Evolutionary conservation across 257 asterid genomes (phyloP).

Genomic region (Mitragyna speciosa): DNA sequence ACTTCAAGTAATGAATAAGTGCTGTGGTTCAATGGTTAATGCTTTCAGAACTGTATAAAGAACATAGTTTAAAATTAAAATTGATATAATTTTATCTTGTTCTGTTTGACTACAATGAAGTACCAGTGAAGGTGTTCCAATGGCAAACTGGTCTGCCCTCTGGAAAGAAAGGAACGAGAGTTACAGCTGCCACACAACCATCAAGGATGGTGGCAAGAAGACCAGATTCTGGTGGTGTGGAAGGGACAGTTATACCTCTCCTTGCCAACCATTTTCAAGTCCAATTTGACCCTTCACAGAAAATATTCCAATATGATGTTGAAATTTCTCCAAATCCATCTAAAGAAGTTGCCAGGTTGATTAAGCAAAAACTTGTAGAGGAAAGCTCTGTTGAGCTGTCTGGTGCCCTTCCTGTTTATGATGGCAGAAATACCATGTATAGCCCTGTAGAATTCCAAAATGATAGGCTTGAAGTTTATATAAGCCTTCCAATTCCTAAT

Average conservation of each 20-base stretch:
- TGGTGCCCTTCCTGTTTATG: conserved; percentile 71
- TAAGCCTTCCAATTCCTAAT: conserved; percentile 57
- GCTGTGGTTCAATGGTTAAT: background rate
- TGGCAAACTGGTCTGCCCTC: conserved; percentile 22
- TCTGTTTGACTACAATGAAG: conserved; percentile 8
- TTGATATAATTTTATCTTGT: conserved; percentile 3
- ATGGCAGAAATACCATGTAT: conserved; percentile 72
- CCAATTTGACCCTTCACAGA: conserved; percentile 58
- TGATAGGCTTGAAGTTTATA: conserved; percentile 62
- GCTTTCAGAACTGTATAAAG: conserved; percentile 5
- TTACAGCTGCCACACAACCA: conserved; percentile 27
- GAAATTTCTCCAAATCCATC: conserved; percentile 83
- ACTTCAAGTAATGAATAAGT: background rate
- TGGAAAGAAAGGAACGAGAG: conserved; percentile 35
- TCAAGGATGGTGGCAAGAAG: conserved; percentile 66
- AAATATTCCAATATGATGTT: conserved; percentile 82
- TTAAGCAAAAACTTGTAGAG: conserved; percentile 65
- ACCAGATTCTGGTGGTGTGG: conserved; percentile 90
- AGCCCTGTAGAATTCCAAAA: conserved; percentile 75
- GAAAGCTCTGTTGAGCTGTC: conserved; percentile 51
- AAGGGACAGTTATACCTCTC: conserved; percentile 67
- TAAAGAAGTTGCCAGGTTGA: conserved; percentile 65
- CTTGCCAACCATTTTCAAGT: conserved; percentile 91
- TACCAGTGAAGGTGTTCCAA: conserved; percentile 31
- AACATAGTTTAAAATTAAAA: background rate